Percentiles rank a stretch among this genome's conserved stretches.
Evolutionary conservation across 208 protist genomes (phyloP).

Genomic region (Leishmania braziliensis): DNA sequence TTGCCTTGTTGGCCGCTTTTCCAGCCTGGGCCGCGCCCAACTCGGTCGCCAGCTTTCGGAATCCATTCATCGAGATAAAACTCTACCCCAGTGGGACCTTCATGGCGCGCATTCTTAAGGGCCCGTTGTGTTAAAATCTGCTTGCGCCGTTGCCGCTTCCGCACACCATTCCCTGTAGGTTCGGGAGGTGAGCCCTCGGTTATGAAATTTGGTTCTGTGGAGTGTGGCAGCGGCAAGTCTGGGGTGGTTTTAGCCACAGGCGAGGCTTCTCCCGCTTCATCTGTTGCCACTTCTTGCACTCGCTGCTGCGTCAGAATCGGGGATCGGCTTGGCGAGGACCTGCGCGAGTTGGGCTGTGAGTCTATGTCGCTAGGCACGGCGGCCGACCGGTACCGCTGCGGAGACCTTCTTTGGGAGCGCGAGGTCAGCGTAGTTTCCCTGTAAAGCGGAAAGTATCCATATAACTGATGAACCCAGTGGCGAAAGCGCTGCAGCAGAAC

Average conservation of each 20-base stretch:
- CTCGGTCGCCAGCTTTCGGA: slow-evolving; percentile 62
- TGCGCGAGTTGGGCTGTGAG: slow-evolving; percentile 20
- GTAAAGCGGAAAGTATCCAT: slow-evolving; percentile 41
- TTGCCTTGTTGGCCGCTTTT: slow-evolving; percentile 55
- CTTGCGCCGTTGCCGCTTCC: slow-evolving; percentile 17
- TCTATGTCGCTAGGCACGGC: slow-evolving; percentile 29
- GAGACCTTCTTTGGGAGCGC: slow-evolving; percentile 17
- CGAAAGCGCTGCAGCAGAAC: slow-evolving; percentile 68
- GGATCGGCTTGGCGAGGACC: slow-evolving; percentile 23
- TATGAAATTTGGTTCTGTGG: slow-evolving; percentile 11
- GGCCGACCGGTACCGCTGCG: slow-evolving; percentile 31
- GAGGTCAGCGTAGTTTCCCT: slow-evolving; percentile 5
- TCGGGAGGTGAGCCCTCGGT: slow-evolving; percentile 4
- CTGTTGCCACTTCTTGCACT: not conserved
- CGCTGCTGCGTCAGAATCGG: slow-evolving; percentile 1
- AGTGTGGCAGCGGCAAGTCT: slow-evolving; percentile 30
- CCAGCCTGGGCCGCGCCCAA: slow-evolving; percentile 81
- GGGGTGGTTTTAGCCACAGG: not conserved
- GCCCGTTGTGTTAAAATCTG: slow-evolving; percentile 12
- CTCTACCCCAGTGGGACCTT: slow-evolving; percentile 7
- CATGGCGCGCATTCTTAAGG: slow-evolving; percentile 14
- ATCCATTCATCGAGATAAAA: slow-evolving; percentile 42
- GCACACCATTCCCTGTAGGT: slow-evolving; percentile 8
- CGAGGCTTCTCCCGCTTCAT: not conserved
- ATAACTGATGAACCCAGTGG: slow-evolving; percentile 73